Percentiles rank a stretch among this genome's conserved stretches.
Evolutionary conservation across 2,329 filamentous ascomycete species (phyloP).

Genomic region (Clonostachys byssicola): DNA sequence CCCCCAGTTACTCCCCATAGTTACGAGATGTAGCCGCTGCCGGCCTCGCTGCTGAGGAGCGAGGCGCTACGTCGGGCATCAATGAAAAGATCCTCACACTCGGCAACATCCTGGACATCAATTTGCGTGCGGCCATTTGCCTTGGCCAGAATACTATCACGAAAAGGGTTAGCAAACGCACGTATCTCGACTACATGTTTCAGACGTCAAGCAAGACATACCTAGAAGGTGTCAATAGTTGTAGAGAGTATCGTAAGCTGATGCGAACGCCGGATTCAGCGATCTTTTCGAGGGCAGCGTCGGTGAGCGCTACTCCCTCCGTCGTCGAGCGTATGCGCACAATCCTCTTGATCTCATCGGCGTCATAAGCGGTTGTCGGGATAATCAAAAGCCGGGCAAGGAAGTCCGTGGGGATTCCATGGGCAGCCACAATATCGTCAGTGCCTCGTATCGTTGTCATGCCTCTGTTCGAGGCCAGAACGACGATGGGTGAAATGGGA

Average conservation of each 20-base stretch:
- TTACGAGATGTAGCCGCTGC: slow-evolving; percentile 61
- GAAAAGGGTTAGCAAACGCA: slow-evolving; percentile 18
- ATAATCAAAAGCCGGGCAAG: slow-evolving; percentile 92
- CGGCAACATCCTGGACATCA: slow-evolving; percentile 70
- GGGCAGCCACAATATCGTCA: slow-evolving; percentile 75
- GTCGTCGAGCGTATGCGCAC: slow-evolving; percentile 79
- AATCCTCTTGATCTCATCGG: slow-evolving; percentile 89
- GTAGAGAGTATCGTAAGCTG: slow-evolving; percentile 87
- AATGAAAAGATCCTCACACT: slow-evolving; percentile 81
- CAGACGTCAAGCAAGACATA: slow-evolving; percentile 25
- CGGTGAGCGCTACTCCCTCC: slow-evolving; percentile 74
- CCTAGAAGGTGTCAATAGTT: slow-evolving; percentile 83
- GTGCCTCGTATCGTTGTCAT: slow-evolving; percentile 90
- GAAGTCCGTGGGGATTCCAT: slow-evolving; percentile 92
- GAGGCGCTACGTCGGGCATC: slow-evolving; percentile 75
- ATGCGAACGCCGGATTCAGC: slow-evolving; percentile 83
- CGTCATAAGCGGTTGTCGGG: slow-evolving; percentile 84
- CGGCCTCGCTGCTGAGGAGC: slow-evolving; percentile 60
- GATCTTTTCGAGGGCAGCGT: slow-evolving; percentile 82
- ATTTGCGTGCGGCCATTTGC: slow-evolving; percentile 76
- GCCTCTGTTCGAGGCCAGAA: slow-evolving; percentile 94
- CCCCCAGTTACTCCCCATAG: too few relatives aligned
- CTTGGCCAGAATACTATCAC: slow-evolving; percentile 73
- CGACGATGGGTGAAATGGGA: slow-evolving; percentile 91
- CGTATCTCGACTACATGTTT: neutral